Evolutionary conservation across 2,329 filamentous ascomycete species (phyloP).

Genomic region (Bipolaris sorokiniana): DNA sequence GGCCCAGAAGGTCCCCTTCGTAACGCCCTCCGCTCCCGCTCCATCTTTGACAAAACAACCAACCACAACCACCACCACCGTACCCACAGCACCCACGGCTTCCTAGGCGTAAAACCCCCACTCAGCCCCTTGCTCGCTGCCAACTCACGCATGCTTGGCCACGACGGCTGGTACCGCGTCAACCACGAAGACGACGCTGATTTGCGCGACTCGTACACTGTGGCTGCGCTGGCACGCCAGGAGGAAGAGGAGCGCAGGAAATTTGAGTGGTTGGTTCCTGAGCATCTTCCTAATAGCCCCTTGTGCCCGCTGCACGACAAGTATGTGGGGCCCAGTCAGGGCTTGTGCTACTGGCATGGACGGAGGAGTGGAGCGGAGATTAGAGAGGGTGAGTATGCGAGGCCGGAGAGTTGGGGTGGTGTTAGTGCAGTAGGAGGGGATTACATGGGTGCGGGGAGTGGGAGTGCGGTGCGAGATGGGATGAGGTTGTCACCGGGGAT

Average conservation of each 20-base stretch:
- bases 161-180: slow-evolving; percentile 25
- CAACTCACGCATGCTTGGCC: slow-evolving; percentile 5
- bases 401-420: slow-evolving; percentile 3
- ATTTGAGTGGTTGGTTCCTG: slow-evolving; percentile 52
- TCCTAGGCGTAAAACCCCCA: slow-evolving; percentile 16
- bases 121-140: not conserved
- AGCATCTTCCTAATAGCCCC: slow-evolving; percentile 53
- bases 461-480: not conserved
- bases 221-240: slow-evolving; percentile 14
- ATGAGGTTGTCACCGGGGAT: not conserved
- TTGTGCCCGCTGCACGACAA: slow-evolving; percentile 52
- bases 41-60: slow-evolving; percentile 5
- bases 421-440: slow-evolving; percentile 5
- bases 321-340: slow-evolving; percentile 47
- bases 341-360: slow-evolving; percentile 53
- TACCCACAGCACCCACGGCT: slow-evolving; percentile 3
- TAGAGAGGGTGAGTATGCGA: slow-evolving; percentile 13
- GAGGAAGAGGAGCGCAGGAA: slow-evolving; percentile 37
- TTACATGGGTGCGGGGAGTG: not conserved
- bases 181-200: slow-evolving; percentile 10
- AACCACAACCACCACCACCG: slow-evolving; percentile 7
- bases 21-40: not conserved
- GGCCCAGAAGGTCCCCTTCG: slow-evolving; percentile 27
- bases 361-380: slow-evolving; percentile 36
- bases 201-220: slow-evolving; percentile 7